phyloP scores from a whole-genome alignment of 768 basidiomycete species.

The Boletales sp. region DNA sequence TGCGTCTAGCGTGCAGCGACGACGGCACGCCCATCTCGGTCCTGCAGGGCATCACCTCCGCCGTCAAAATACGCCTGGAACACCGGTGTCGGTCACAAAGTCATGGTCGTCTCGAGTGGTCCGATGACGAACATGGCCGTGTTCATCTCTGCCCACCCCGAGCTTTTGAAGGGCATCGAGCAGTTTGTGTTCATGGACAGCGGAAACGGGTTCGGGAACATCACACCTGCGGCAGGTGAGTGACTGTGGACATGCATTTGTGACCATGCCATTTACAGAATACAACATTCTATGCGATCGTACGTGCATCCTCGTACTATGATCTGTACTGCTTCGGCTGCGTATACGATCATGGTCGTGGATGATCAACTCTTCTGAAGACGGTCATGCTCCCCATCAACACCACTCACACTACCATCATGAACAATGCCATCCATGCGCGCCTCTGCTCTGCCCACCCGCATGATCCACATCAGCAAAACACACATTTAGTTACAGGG shows the following conservation, averaged over 20 bases:
- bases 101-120: constrained; percentile 71
- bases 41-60: constrained; percentile 62
- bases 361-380: constrained; percentile 65
- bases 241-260: background rate
- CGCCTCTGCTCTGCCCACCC: constrained; percentile 47
- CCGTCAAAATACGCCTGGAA: constrained; percentile 56
- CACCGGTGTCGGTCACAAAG: constrained; percentile 53
- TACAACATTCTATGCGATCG: constrained; percentile 83
- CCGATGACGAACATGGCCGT: constrained; percentile 83
- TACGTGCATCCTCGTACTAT: constrained; percentile 35
- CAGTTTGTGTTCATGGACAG: constrained; percentile 81
- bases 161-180: constrained; percentile 45
- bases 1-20: constrained; percentile 42
- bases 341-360: constrained; percentile 64
- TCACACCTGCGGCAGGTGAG: constrained; percentile 68
- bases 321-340: background rate
- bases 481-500: too few species aligned
- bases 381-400: constrained; percentile 81
- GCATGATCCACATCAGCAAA: too few species aligned
- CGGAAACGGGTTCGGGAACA: constrained; percentile 81
- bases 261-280: too few species aligned
- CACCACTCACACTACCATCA: constrained; percentile 82
- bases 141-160: constrained; percentile 57
- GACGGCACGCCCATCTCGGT: constrained; percentile 49
- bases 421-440: constrained; percentile 50